Evolutionary conservation across 495 filamentous ascomycete genomes (phyloP), one percentile per base, ranked within the genome.

Genomic region (Hypomontagnella submonticulosa): DNA sequence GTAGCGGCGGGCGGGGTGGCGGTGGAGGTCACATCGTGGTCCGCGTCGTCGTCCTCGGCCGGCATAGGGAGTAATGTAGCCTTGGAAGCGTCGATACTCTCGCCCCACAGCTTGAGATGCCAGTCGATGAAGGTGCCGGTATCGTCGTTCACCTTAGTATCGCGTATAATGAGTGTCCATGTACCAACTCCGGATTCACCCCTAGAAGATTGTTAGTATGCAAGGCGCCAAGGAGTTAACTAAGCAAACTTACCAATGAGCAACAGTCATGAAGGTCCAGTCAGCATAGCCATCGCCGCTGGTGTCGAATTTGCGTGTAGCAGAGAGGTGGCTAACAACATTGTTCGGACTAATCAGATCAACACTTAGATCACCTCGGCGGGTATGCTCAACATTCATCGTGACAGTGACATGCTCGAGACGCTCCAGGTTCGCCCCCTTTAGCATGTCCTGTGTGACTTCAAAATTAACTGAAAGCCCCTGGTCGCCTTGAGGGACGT

Each of bases 241-340:
- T 12, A 10, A 15, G 58, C 20, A 48, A 50, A 76, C 88, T 76
- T 84, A 95, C 92, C 92, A 99, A 74, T 99, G 96, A 69, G 88
- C 92, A 47, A 99, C 96, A 58, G 87, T 92, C 95, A 98, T 98
- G 66, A 99, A 99, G 1, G 95, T 97, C 95, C 95, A 99, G 78
- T 99, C 92, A 36, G 87, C 80, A 71, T 98, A 99, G n/a, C 95
- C 95, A 37, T 74, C 75, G 1, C 75, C 68, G 38, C 80, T 83
- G 0, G 80, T 77, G 73, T 99, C 95, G 18, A 80, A 69, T 23
- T 78, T 79, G 53, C 95, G 87, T 1, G 87, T 80, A 13, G 88
- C 89, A 46, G 93, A 90, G 34, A 99, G 85, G 67, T 97, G 89
- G 73, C 91, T 96, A 56, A 94, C 78, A 38, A 97, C 74, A 16